These are phyloP conservation scores for Physcomitrellopsis africana DNA, from an alignment of 225 moss, liverwort and hornwort species.

Conservation along the genomic window DNA sequence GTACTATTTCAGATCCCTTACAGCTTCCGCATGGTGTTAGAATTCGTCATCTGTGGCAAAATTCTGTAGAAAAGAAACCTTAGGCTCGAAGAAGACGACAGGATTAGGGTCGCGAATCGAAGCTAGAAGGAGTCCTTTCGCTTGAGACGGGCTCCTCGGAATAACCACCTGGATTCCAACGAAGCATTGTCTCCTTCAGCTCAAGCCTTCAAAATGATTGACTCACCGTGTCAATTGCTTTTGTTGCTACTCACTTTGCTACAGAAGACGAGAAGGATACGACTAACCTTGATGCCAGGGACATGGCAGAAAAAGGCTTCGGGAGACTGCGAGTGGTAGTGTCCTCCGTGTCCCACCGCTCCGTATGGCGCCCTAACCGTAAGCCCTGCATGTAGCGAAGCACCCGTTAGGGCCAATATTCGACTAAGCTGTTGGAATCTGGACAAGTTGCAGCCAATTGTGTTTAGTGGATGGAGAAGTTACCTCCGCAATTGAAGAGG, in stretches of 20 bases:
- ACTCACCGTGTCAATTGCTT: no score
- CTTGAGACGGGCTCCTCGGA: conserved; percentile 76
- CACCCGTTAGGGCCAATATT: background rate
- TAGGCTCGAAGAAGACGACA: conserved; percentile 87
- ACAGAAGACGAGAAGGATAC: background rate
- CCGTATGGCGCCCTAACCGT: conserved; percentile 96
- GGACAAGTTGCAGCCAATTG: background rate
- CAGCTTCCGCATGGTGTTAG: background rate
- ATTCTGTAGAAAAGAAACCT: conserved; percentile 44
- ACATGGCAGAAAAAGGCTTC: conserved; percentile 97
- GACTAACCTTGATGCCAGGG: conserved; percentile 83
- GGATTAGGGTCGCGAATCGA: conserved; percentile 93
- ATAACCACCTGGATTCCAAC: conserved; percentile 66
- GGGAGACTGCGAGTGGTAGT: conserved; percentile 97
- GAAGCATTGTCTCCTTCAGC: background rate
- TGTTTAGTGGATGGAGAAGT: background rate
- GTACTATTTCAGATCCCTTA: background rate
- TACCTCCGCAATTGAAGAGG: conserved; percentile 95
- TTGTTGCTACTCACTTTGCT: no score
- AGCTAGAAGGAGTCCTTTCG: conserved; percentile 80
- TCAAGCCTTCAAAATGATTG: no score
- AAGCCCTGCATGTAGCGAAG: conserved; percentile 52
- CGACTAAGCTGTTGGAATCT: background rate
- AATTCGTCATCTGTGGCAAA: background rate
- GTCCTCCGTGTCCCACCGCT: conserved; percentile 96